Percentiles rank a stretch among this genome's conserved stretches.
phyloP scores from a whole-genome alignment of 2,329 filamentous ascomycete species.

The Neurospora sp. region DNA sequence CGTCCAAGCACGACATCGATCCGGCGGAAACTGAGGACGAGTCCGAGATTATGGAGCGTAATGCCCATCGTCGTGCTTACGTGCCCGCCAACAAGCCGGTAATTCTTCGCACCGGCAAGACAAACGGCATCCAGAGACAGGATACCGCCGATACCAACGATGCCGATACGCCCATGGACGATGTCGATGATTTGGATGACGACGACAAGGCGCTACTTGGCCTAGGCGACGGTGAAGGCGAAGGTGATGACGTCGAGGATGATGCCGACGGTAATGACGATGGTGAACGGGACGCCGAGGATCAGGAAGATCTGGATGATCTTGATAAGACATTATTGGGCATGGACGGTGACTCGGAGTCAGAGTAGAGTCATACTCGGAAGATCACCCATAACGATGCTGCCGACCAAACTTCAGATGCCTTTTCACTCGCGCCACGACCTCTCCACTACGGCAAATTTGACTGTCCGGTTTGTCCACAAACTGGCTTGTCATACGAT shows the following conservation, averaged over 20 bases:
- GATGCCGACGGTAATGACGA: slow-evolving; percentile 30
- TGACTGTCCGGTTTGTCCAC: neutral
- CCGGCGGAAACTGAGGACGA: slow-evolving; percentile 23
- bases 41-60: slow-evolving; percentile 10
- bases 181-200: slow-evolving; percentile 44
- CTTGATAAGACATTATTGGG: slow-evolving; percentile 26
- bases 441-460: neutral
- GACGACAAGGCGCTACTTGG: slow-evolving; percentile 43
- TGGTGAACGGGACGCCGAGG: slow-evolving; percentile 21
- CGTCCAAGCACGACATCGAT: slow-evolving; percentile 14
- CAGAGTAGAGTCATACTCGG: slow-evolving; percentile 15
- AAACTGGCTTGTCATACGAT: neutral
- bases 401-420: neutral
- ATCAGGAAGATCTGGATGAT: slow-evolving; percentile 39
- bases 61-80: slow-evolving; percentile 5
- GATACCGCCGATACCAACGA: slow-evolving; percentile 29
- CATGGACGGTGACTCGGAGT: slow-evolving; percentile 25
- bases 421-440: neutral
- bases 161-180: slow-evolving; percentile 32
- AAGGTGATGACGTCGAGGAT: slow-evolving; percentile 36
- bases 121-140: slow-evolving; percentile 20
- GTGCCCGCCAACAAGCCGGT: slow-evolving; percentile 8
- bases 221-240: slow-evolving; percentile 29
- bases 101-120: slow-evolving; percentile 14
- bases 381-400: neutral